A percentile compares a stretch with the other conserved stretches of the same genome.
Evolutionary conservation across 2,329 filamentous ascomycete species (phyloP).

Genomic region (Remersonia thermophila): DNA sequence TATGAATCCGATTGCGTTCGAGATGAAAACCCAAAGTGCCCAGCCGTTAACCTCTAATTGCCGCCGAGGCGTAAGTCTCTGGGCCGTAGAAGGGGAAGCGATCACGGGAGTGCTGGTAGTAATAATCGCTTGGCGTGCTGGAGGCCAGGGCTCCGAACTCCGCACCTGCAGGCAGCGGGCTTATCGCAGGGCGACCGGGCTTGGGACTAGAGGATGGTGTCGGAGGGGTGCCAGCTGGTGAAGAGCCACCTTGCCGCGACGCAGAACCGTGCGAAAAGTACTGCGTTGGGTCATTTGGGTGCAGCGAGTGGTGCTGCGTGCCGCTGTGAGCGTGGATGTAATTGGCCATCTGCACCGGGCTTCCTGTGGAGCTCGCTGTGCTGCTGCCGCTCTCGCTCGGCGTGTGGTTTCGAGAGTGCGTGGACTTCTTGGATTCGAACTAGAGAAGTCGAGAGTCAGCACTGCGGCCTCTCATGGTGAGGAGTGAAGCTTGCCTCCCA

Average conservation of each 20-base stretch:
- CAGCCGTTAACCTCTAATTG: constrained; percentile 29
- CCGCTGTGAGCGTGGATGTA: constrained; percentile 14
- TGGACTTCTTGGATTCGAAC: constrained; percentile 44
- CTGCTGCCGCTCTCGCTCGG: constrained; percentile 27
- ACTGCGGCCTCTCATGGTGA: constrained; percentile 17
- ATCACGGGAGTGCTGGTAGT: constrained; percentile 32
- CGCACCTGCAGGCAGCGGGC: constrained; percentile 26
- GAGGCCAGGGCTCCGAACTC: constrained; percentile 35
- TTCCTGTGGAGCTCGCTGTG: constrained; percentile 26
- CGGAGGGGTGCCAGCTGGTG: too few species aligned
- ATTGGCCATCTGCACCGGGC: constrained; percentile 23
- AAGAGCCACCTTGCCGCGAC: too few species aligned
- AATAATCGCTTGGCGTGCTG: constrained; percentile 31
- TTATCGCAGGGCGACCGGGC: constrained; percentile 24
- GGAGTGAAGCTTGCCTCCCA: constrained; percentile 16
- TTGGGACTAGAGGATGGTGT: constrained; percentile 3
- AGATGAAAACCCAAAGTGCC: too few species aligned
- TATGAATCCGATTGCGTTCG: too few species aligned
- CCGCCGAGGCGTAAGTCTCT: constrained; percentile 37
- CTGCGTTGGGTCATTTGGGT: too few species aligned
- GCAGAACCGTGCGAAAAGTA: too few species aligned
- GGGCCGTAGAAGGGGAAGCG: constrained; percentile 36
- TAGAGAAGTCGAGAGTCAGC: constrained; percentile 48
- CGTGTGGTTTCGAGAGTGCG: constrained; percentile 27
- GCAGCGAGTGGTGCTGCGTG: too few species aligned